A percentile compares a stretch with the other conserved stretches of the same genome.
Evolutionary conservation across 805 yeast species (phyloP).

Genomic region (Ogataea allantospora): DNA sequence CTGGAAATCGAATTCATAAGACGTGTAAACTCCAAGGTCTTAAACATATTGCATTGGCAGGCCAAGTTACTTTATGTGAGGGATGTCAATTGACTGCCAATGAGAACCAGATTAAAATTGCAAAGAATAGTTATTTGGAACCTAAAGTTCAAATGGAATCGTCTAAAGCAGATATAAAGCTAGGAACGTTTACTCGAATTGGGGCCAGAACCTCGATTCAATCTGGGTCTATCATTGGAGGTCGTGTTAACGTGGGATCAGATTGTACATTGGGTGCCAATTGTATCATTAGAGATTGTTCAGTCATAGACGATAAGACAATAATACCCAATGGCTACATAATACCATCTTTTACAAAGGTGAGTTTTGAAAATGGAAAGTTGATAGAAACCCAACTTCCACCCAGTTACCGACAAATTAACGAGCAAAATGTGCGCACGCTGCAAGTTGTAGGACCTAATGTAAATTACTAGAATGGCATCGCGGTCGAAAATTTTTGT

Average conservation of each 20-base stretch:
- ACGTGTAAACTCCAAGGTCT: constrained; percentile 44
- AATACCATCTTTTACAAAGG: constrained; percentile 54
- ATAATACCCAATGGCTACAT: constrained; percentile 41
- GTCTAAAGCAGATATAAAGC: constrained; percentile 32
- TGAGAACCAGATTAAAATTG: constrained; percentile 35
- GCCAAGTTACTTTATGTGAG: constrained; percentile 43
- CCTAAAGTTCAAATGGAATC: constrained; percentile 33
- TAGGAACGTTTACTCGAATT: constrained; percentile 49
- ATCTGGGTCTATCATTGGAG: constrained; percentile 43
- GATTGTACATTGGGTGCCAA: constrained; percentile 38
- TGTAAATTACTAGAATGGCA: neutral
- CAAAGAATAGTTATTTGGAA: constrained; percentile 45
- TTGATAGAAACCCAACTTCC: constrained; percentile 20
- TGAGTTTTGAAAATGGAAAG: constrained; percentile 17
- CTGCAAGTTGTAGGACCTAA: constrained; percentile 6
- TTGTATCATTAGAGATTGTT: constrained; percentile 50
- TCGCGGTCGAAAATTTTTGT: constrained; percentile 11
- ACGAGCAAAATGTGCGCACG: constrained; percentile 20
- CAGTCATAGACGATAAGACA: constrained; percentile 42
- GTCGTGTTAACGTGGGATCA: constrained; percentile 46
- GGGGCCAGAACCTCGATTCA: constrained; percentile 35
- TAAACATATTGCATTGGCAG: constrained; percentile 43
- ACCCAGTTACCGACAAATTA: constrained; percentile 29
- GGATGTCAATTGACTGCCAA: constrained; percentile 26
- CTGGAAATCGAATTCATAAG: constrained; percentile 50